Conservation (phyloP, 768 basidiomycete species). For the Psilocybe subaeruginosa region DNA sequence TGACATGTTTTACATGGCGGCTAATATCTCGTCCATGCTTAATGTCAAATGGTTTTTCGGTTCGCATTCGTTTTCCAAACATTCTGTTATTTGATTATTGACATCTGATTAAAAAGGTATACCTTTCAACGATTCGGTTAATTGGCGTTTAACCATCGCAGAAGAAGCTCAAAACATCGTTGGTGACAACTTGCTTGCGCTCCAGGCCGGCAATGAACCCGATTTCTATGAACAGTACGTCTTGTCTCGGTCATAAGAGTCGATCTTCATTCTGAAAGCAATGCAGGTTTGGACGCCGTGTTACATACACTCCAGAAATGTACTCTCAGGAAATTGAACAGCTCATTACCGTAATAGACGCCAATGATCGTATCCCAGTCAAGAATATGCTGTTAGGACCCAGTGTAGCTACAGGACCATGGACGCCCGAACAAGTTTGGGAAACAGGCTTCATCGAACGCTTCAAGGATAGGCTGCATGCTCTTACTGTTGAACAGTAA, state of each 20-base stretch:
- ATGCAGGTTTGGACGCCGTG: slow-evolving; percentile 37
- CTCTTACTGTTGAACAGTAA: slow-evolving; percentile 60
- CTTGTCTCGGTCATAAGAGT: slow-evolving; percentile 7
- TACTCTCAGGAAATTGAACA: slow-evolving; percentile 47
- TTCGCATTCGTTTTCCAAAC: slow-evolving; percentile 17
- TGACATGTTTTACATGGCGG: slow-evolving; percentile 69
- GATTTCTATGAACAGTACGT: slow-evolving; percentile 62
- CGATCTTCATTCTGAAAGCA: background rate
- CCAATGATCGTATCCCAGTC: slow-evolving; percentile 27
- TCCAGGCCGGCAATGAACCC: slow-evolving; percentile 82
- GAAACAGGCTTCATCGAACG: slow-evolving; percentile 50
- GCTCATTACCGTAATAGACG: slow-evolving; percentile 25
- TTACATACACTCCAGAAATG: slow-evolving; percentile 37
- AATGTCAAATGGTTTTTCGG: slow-evolving; percentile 69
- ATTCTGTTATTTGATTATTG: background rate
- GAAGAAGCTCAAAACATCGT: slow-evolving; percentile 62
- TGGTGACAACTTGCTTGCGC: slow-evolving; percentile 62
- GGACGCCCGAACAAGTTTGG: slow-evolving; percentile 52
- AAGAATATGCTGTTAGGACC: slow-evolving; percentile 58
- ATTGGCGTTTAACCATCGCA: slow-evolving; percentile 57
- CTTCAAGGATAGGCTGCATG: slow-evolving; percentile 44
- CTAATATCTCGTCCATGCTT: slow-evolving; percentile 58
- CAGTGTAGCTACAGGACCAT: slow-evolving; percentile 52
- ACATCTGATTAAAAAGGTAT: slow-evolving; percentile 31
- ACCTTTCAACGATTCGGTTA: slow-evolving; percentile 66